Conservation (phyloP, 164 flowering plant species). For the Liriodendron chinense region DNA sequence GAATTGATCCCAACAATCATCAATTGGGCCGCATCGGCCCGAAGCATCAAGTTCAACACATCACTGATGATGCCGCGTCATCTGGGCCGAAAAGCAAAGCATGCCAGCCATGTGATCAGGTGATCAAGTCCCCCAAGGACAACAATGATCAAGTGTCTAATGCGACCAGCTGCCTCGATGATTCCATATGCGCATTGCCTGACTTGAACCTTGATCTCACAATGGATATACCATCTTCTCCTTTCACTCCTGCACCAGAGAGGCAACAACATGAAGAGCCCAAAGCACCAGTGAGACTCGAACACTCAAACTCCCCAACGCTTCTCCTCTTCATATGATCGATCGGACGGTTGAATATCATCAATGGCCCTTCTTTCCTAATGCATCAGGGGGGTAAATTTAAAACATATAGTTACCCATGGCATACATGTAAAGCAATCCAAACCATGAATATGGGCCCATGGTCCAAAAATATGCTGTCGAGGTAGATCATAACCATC, state of each 20-base stretch:
- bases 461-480: too few species aligned
- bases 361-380: not conserved
- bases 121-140: not conserved
- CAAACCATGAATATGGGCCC: too few species aligned
- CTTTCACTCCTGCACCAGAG: too few species aligned
- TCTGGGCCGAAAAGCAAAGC: constrained; percentile 16
- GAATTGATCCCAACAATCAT: constrained; percentile 13
- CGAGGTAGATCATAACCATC: too few species aligned
- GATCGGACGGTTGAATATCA: not conserved
- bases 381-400: too few species aligned
- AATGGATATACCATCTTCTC: constrained; percentile 18
- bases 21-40: not conserved
- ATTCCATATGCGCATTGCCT: constrained; percentile 18
- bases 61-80: constrained; percentile 7
- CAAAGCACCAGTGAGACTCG: not conserved
- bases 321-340: constrained; percentile 17
- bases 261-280: not conserved
- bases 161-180: constrained; percentile 28
- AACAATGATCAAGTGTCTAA: constrained; percentile 28
- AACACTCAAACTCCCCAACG: constrained; percentile 9
- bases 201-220: constrained; percentile 54
- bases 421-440: too few species aligned
- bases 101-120: not conserved
- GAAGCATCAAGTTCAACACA: constrained; percentile 7
- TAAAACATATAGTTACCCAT: too few species aligned